Conservation (phyloP, 305 asterid species). For the Solanum chacoense region DNA sequence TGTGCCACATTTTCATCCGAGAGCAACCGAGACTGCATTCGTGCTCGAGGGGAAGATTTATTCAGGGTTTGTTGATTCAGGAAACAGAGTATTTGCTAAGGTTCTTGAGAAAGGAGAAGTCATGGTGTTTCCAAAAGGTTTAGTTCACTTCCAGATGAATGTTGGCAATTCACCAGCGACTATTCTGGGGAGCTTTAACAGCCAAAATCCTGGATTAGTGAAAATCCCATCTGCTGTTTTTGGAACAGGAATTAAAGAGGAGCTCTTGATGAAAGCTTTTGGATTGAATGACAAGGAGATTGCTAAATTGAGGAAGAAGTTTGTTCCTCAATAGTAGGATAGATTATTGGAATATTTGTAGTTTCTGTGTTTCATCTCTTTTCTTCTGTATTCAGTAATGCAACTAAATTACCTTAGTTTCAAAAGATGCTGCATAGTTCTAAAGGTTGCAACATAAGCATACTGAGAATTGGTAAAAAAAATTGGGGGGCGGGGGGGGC, state of each 20-base stretch:
- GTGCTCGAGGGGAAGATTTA: slow-evolving; percentile 65
- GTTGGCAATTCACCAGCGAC: slow-evolving; percentile 44
- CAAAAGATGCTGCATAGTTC: neutral
- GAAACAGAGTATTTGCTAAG: slow-evolving; percentile 45
- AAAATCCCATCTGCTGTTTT: slow-evolving; percentile 59
- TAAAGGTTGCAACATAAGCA: neutral
- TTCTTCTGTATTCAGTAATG: neutral
- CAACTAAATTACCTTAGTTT: neutral
- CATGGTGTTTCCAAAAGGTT: slow-evolving; percentile 72
- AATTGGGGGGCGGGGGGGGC: no score
- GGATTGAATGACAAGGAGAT: slow-evolving; percentile 53
- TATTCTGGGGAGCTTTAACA: slow-evolving; percentile 55
- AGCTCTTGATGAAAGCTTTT: slow-evolving; percentile 58
- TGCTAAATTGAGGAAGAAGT: slow-evolving; percentile 48
- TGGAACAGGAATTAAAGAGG: slow-evolving; percentile 49
- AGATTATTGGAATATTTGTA: neutral
- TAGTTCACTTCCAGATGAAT: slow-evolving; percentile 77
- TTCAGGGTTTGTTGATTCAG: slow-evolving; percentile 66
- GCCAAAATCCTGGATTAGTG: slow-evolving; percentile 74
- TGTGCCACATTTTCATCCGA: slow-evolving; percentile 68
- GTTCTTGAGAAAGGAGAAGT: slow-evolving; percentile 74
- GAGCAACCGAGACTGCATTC: slow-evolving; percentile 65
- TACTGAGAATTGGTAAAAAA: neutral
- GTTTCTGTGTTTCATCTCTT: neutral
- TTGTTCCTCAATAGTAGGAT: slow-evolving; percentile 15